Base-by-base conservation (phyloP, 2,329 filamentous ascomycete genomes). In the Podosphaera aphanis region DNA sequence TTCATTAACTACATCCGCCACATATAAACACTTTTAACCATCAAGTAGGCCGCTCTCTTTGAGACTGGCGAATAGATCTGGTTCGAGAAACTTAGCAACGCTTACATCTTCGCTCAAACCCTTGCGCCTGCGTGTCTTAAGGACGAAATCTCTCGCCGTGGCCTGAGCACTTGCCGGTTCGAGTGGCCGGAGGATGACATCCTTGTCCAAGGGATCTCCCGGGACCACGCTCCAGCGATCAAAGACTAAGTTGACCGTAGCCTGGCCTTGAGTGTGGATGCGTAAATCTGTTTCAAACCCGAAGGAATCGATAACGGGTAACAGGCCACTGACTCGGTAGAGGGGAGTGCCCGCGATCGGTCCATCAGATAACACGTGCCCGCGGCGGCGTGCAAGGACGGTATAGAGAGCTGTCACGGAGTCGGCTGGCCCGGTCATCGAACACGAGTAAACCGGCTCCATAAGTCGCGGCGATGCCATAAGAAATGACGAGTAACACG, bases 281-380 rank as follows among this genome's bases (percentile, higher is more conserved):
- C 90, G 73, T 48, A 98, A 69, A 65, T 98, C 90, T 13, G 90
- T 95, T 67, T 98, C 90, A 62, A 98, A 95, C 18, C 90, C 90
- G 58, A 98, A 98, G 25, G 79, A 85, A 66, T 98, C 90, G 59
- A 98, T 93, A 49, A 95, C 90, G 8, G 90, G 90, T 47, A 98
- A 77, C 43, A 95, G 69, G 2, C 90, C 90, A 56, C 79, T 82
- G 45, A 94, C 86, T 19, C 82, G 79, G 63, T 94, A 95, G 10
- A 98, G 71, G 3, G 88, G 90, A 8, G 90, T 95, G 20, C 90
- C 90, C 0, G 88, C 85, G 49, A 98, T 83, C 13, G 86, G 86
- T 0, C 83, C 84, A 59, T 98, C 90, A n/a, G 82, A 79, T 21
- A 98, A 68, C 23, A 98, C 88, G 62, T 98, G 90, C 0, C 90